Evolutionary conservation across 148 eudicot genomes (phyloP).

Genomic region (Bassia scoparia): DNA sequence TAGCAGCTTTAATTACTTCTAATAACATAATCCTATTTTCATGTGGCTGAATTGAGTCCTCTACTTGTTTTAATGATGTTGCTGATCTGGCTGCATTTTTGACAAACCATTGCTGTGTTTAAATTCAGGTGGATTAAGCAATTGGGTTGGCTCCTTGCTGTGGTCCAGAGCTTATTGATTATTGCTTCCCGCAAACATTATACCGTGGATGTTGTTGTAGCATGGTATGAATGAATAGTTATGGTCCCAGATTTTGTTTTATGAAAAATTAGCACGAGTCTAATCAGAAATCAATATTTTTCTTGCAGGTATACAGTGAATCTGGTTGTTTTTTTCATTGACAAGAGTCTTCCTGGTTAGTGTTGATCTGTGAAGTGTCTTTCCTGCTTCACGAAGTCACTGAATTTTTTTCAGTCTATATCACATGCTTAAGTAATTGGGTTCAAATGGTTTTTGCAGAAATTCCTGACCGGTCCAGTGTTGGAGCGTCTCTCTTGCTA

Average conservation of each 20-base stretch:
- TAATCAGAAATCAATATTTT: neutral
- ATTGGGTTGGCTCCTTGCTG: conserved; percentile 68
- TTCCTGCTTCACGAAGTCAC: neutral
- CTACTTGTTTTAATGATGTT: neutral
- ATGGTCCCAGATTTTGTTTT: neutral
- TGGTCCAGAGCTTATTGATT: conserved; percentile 83
- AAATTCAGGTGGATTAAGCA: conserved; percentile 71
- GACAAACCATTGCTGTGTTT: neutral
- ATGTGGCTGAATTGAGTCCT: neutral
- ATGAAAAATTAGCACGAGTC: conserved; percentile 1
- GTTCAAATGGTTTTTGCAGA: conserved; percentile 38
- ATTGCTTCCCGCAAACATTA: conserved; percentile 97
- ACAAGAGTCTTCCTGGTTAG: conserved; percentile 79
- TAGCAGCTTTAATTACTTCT: neutral
- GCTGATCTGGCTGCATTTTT: neutral
- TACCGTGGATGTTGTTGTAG: conserved; percentile 87
- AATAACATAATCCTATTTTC: neutral
- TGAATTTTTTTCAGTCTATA: no score
- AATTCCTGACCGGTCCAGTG: conserved; percentile 70
- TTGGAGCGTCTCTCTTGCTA: conserved; percentile 46
- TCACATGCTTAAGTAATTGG: neutral
- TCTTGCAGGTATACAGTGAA: conserved; percentile 89
- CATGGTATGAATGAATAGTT: conserved; percentile 48
- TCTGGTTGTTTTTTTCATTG: conserved; percentile 82
- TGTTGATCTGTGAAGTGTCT: neutral